phyloP scores from a whole-genome alignment of 2,329 filamentous ascomycete species.

The Aspergillus felis region DNA sequence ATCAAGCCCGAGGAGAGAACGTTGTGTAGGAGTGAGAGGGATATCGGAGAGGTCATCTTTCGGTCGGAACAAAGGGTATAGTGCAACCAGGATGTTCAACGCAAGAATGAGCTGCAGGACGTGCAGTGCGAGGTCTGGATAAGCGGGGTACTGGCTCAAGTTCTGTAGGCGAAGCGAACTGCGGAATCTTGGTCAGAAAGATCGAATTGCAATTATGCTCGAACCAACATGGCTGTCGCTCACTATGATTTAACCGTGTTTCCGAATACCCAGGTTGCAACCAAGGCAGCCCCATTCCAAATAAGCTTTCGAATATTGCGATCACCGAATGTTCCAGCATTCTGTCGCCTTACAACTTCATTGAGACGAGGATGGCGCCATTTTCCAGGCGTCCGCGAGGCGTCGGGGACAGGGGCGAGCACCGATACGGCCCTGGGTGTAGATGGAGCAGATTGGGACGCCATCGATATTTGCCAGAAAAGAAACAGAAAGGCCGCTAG shows the following conservation, averaged over 20 bases:
- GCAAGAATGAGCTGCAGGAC: constrained; percentile 60
- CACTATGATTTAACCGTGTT: constrained; percentile 36
- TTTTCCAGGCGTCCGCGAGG: constrained; percentile 58
- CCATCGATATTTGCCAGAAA: constrained; percentile 26
- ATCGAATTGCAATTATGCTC: constrained; percentile 11
- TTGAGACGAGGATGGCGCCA: constrained; percentile 88
- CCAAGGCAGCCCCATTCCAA: constrained; percentile 60
- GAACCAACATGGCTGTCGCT: constrained; percentile 12
- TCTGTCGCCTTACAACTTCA: constrained; percentile 79
- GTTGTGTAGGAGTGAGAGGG: constrained; percentile 82
- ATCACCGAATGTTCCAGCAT: constrained; percentile 73
- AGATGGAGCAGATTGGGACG: constrained; percentile 37
- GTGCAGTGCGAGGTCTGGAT: constrained; percentile 48
- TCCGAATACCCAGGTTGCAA: constrained; percentile 47
- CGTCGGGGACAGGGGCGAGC: constrained; percentile 24
- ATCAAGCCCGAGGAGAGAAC: constrained; percentile 75
- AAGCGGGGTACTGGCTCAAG: constrained; percentile 34
- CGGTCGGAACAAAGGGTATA: constrained; percentile 67
- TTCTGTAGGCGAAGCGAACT: constrained; percentile 36
- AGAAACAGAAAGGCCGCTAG: constrained; percentile 1
- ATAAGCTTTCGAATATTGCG: constrained; percentile 67
- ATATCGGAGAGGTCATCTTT: constrained; percentile 83
- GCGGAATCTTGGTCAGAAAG: constrained; percentile 11
- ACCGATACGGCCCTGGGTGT: constrained; percentile 35
- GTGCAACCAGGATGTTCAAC: constrained; percentile 67